These are phyloP conservation scores for Suhomyces canberraensis DNA, from an alignment of 805 yeast species.

Conservation along the genomic window DNA sequence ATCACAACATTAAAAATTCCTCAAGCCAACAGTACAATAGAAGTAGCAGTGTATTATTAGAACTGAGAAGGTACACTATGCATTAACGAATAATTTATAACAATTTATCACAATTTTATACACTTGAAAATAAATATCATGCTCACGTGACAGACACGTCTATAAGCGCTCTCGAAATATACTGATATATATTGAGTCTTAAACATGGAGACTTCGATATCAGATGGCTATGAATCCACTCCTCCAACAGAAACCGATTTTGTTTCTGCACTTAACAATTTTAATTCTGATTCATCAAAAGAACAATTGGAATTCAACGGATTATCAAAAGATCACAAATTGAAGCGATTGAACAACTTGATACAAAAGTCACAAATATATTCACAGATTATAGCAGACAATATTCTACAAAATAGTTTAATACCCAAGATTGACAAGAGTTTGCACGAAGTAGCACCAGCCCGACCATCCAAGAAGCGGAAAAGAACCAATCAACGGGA, in stretches of 20 bases:
- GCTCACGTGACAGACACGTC: too few species aligned
- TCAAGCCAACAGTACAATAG: too few species aligned
- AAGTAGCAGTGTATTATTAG: too few species aligned
- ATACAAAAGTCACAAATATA: conserved; percentile 88
- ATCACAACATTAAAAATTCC: too few species aligned
- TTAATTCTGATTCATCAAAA: conserved; percentile 10
- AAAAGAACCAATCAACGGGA: conserved; percentile 31
- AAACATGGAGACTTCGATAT: not conserved
- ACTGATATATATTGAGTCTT: too few species aligned
- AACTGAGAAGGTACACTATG: too few species aligned
- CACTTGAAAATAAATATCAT: too few species aligned
- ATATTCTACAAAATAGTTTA: conserved; percentile 54
- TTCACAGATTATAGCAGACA: conserved; percentile 81
- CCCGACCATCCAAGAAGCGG: conserved; percentile 8
- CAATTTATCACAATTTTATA: too few species aligned
- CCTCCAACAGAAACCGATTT: conserved; percentile 4
- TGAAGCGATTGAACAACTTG: conserved; percentile 64
- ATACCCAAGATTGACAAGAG: conserved; percentile 20
- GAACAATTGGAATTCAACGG: conserved; percentile 43
- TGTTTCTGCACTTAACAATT: too few species aligned
- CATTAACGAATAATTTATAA: too few species aligned
- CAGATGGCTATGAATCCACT: not conserved
- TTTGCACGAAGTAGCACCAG: too few species aligned
- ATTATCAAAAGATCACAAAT: conserved; percentile 52
- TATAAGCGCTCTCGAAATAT: too few species aligned